Percentiles rank a stretch among this genome's conserved stretches.
phyloP scores from a whole-genome alignment of 2,329 filamentous ascomycete species.

The Dothideomycetidae sp. region DNA sequence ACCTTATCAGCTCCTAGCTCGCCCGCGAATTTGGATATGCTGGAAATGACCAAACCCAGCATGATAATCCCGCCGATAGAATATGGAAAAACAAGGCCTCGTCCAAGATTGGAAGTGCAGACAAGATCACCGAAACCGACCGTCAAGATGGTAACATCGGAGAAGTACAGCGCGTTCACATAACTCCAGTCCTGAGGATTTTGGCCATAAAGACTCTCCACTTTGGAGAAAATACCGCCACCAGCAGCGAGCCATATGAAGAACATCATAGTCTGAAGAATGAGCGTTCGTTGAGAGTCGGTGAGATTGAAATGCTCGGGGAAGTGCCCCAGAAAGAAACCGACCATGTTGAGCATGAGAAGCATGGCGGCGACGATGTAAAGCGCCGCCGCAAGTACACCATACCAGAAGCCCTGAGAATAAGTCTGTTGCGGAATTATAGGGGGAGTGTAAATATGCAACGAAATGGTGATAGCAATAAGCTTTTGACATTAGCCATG shows the following conservation, averaged over 20 bases:
- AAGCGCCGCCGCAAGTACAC: constrained; percentile 60
- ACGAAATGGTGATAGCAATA: constrained; percentile 51
- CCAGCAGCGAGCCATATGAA: constrained; percentile 69
- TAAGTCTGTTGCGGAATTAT: constrained; percentile 38
- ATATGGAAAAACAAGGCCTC: constrained; percentile 67
- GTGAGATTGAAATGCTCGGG: constrained; percentile 65
- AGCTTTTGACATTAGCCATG: constrained; percentile 32
- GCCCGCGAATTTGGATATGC: constrained; percentile 53
- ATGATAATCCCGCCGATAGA: constrained; percentile 73
- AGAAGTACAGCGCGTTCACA: constrained; percentile 54
- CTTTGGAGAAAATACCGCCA: constrained; percentile 55
- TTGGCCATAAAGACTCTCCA: constrained; percentile 38
- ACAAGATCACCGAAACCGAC: constrained; percentile 50
- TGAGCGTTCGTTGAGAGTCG: constrained; percentile 69
- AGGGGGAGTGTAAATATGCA: constrained; percentile 46
- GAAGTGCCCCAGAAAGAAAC: constrained; percentile 62
- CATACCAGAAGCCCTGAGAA: constrained; percentile 81
- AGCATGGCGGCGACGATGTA: constrained; percentile 69
- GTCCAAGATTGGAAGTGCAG: constrained; percentile 41
- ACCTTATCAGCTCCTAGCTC: constrained; percentile 50
- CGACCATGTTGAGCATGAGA: constrained; percentile 65
- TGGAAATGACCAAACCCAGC: constrained; percentile 68
- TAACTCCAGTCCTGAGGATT: constrained; percentile 46
- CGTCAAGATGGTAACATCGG: constrained; percentile 52
- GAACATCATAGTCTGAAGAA: constrained; percentile 79